Conservation (phyloP, 257 asterid genomes). For the Solanum stenotomum region DNA sequence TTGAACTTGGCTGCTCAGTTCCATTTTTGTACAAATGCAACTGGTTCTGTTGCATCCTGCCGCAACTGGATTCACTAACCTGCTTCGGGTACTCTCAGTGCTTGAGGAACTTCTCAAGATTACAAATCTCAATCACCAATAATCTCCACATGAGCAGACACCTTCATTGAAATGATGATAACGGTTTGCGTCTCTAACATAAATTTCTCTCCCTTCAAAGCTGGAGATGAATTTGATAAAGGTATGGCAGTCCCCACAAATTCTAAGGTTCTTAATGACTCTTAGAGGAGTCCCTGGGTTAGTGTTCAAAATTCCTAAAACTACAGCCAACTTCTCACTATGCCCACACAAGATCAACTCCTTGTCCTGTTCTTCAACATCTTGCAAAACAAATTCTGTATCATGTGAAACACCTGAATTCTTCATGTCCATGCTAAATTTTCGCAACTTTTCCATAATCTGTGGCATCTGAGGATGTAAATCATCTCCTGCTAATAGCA, state of each 20-base stretch:
- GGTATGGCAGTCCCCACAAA: slow-evolving; percentile 85
- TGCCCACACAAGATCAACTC: slow-evolving; percentile 87
- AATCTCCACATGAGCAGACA: slow-evolving; percentile 76
- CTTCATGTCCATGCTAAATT: slow-evolving; percentile 63
- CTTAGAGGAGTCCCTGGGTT: slow-evolving; percentile 53
- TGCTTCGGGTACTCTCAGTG: background rate
- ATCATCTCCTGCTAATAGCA: slow-evolving; percentile 84
- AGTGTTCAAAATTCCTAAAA: slow-evolving; percentile 69
- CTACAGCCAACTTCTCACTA: slow-evolving; percentile 89
- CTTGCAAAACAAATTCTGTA: slow-evolving; percentile 68
- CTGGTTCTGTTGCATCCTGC: background rate
- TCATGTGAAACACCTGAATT: slow-evolving; percentile 53
- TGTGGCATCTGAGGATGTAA: slow-evolving; percentile 70
- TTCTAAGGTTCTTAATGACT: slow-evolving; percentile 79
- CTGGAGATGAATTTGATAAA: slow-evolving; percentile 61
- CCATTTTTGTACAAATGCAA: background rate
- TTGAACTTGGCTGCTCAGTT: background rate
- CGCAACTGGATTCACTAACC: background rate
- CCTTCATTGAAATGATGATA: slow-evolving; percentile 87
- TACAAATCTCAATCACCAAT: slow-evolving; percentile 49
- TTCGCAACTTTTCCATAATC: slow-evolving; percentile 43
- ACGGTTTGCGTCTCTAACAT: slow-evolving; percentile 74
- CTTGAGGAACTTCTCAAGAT: background rate
- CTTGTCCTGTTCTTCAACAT: slow-evolving; percentile 92
- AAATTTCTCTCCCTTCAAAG: slow-evolving; percentile 73